These are phyloP conservation scores for Neurospora sublineolata DNA, from an alignment of 495 filamentous ascomycete genomes.

Conservation along the genomic window DNA sequence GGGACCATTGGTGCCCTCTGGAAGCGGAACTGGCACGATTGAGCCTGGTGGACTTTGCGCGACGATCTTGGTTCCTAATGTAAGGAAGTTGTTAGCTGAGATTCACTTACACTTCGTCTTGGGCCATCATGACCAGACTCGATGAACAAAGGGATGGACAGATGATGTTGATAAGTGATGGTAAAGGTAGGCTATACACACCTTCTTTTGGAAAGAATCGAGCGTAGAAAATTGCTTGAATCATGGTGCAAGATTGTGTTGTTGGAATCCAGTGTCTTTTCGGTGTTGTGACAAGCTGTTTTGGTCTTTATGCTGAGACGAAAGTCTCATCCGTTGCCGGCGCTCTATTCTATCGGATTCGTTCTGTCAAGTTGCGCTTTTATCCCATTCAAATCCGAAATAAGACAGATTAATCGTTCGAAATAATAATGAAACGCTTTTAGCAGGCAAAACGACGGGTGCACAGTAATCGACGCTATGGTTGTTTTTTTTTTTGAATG, in stretches of 20 bases:
- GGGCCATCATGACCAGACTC: background rate
- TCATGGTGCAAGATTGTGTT: conserved; percentile 40
- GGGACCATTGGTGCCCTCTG: conserved; percentile 27
- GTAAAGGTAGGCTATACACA: conserved; percentile 19
- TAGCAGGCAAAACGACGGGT: background rate
- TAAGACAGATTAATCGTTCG: background rate
- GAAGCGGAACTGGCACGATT: conserved; percentile 47
- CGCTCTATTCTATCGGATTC: background rate
- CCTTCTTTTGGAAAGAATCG: conserved; percentile 86
- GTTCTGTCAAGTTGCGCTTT: background rate
- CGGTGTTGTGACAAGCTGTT: background rate
- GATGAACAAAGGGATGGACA: background rate
- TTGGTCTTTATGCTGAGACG: background rate
- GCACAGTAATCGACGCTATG: background rate
- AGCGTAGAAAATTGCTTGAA: conserved; percentile 91
- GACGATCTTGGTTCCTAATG: conserved; percentile 65
- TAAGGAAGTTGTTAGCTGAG: background rate
- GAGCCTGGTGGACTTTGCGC: conserved; percentile 62
- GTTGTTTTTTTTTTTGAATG: background rate
- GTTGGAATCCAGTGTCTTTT: background rate
- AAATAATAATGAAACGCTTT: background rate
- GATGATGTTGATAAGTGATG: background rate
- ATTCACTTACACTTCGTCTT: background rate
- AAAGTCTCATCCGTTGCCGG: background rate
- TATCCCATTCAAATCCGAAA: background rate